Base-by-base conservation (phyloP, 2,329 filamentous ascomycete genomes). In the Epichloe baconii region DNA sequence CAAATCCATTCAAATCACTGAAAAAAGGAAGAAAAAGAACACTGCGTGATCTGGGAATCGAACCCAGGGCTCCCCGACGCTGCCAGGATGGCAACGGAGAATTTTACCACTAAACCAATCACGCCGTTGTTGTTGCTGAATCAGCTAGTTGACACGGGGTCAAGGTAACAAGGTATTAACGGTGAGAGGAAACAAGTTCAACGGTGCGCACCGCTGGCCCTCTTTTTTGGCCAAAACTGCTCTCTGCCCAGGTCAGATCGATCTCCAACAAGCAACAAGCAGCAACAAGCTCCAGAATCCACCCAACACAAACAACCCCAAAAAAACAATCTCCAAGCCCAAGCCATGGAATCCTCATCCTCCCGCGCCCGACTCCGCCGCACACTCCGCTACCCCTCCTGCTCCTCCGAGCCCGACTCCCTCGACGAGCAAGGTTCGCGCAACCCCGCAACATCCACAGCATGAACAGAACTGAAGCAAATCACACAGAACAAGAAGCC, bases 331-430 rank as follows among this genome's bases (percentile, higher is more conserved):
- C 19, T 21, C 19, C 19, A 21, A 21, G 19, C 19, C n/a, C 31
- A 41, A 48, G 21, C 37, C 37, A 51, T 48, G 45, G 54, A 57
- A 42, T 45, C 57, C n/a, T 55, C 48, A 31, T 55, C 55, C 50
- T 59, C 71, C 0, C 66, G 67, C 41, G 71, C 85, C 49, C 82
- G 86, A 55, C 71, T 93, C 44, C 83, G 89, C 61, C 84, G 78
- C 60, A 84, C 86, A 8, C 93, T 94, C 68, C 79, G 77, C 54
- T 93, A 91, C 68, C 85, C 85, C 52, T 80, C 85, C 59, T 74
- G 75, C 52, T 71, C 74, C 57, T 64, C 65, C 49, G 66, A 73
- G 34, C 75, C 78, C 12, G 76, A 82, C 57, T 78, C 81, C 51
- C 72, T 93, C 54, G 88, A 93, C 64, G 86, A 90, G 67, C 77